Conservation (phyloP, 176 grass and related monocot species). For the Dendrocalamus sinicus region DNA sequence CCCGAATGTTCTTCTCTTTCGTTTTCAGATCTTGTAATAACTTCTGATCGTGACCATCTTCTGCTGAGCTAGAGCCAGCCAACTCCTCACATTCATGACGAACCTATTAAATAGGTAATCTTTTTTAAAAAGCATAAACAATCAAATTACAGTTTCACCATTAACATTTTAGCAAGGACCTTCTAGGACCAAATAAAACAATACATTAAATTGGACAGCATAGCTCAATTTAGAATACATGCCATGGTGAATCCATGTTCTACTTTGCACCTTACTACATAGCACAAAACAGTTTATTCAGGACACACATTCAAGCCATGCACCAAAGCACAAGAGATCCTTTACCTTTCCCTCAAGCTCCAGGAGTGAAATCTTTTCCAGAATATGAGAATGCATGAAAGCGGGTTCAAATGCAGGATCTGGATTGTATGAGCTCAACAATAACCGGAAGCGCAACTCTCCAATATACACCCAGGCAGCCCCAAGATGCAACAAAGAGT, state of each 20-base stretch:
- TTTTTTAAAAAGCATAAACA: conserved; percentile 2
- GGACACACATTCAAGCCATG: neutral
- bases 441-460: conserved; percentile 71
- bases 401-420: conserved; percentile 73
- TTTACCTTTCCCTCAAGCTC: conserved; percentile 80
- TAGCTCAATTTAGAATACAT: neutral
- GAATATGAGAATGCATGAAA: conserved; percentile 71
- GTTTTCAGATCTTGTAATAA: conserved; percentile 62
- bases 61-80: conserved; percentile 51
- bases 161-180: neutral
- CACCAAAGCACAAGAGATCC: conserved; percentile 17
- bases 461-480: conserved; percentile 91
- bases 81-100: conserved; percentile 75
- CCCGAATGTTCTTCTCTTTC: conserved; percentile 58
- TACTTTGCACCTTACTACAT: neutral
- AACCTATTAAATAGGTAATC: conserved; percentile 53
- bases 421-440: conserved; percentile 75
- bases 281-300: conserved; percentile 10
- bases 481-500: conserved; percentile 75
- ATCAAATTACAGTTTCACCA: conserved; percentile 1
- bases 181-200: neutral
- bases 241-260: conserved; percentile 10
- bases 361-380: conserved; percentile 71
- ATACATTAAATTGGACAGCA: neutral
- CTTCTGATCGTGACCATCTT: conserved; percentile 51